A percentile compares a stretch with the other conserved stretches of the same genome.
Evolutionary conservation across 306 rosid genomes (phyloP).

Genomic region (Vachellia pachyceras): DNA sequence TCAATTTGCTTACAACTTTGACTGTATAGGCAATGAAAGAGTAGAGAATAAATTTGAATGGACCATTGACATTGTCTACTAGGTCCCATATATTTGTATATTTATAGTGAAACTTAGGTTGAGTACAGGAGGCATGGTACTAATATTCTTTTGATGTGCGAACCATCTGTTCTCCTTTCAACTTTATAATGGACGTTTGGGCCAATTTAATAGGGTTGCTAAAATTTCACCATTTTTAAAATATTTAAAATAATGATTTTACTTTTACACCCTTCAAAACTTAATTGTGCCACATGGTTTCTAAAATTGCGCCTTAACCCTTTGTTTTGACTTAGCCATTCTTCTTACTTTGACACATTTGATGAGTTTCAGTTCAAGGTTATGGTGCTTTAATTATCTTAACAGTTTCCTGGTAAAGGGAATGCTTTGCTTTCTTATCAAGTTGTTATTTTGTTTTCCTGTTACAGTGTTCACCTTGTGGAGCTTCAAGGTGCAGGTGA

Average conservation of each 20-base stretch:
- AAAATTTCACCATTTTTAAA: too few relatives aligned
- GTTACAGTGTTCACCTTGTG: slow-evolving; percentile 89
- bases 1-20: neutral
- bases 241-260: too few relatives aligned
- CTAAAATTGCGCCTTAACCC: too few relatives aligned
- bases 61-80: neutral
- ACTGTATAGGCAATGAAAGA: neutral
- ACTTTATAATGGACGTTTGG: too few relatives aligned
- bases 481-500: slow-evolving; percentile 80
- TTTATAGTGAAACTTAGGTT: neutral
- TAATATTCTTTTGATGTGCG: too few relatives aligned
- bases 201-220: too few relatives aligned
- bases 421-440: slow-evolving; percentile 18
- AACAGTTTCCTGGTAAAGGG: neutral
- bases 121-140: neutral
- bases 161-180: too few relatives aligned
- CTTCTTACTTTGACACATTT: neutral
- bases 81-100: neutral
- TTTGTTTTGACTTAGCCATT: neutral
- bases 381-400: slow-evolving; percentile 4
- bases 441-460: slow-evolving; percentile 35
- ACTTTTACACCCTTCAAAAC: too few relatives aligned
- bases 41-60: neutral
- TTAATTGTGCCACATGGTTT: too few relatives aligned
- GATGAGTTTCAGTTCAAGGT: slow-evolving; percentile 11